phyloP scores from a whole-genome alignment of 2,329 filamentous ascomycete genomes.

The Hypoxylon sp. region DNA sequence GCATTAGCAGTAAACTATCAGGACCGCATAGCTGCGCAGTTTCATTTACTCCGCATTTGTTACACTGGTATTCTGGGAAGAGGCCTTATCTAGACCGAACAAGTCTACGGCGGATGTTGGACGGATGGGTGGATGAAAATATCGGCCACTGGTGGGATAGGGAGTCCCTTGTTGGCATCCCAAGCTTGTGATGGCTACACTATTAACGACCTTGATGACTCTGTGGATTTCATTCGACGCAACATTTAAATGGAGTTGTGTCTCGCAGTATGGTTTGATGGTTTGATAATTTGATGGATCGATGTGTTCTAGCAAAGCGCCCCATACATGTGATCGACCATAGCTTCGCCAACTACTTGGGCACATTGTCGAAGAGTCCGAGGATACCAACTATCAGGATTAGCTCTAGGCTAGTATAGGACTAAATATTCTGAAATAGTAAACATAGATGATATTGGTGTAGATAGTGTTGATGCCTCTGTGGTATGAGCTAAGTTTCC shows the following conservation, averaged over 20 bases:
- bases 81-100: slow-evolving; percentile 11
- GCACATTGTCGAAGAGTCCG: not conserved
- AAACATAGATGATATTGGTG: no score
- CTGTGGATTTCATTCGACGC: not conserved
- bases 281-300: no score
- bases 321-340: not conserved
- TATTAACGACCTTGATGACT: slow-evolving; percentile 19
- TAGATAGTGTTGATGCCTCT: no score
- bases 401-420: not conserved
- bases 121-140: not conserved
- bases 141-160: not conserved
- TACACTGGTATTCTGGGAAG: not conserved
- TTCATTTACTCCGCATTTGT: slow-evolving; percentile 6
- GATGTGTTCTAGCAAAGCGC: not conserved
- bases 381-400: not conserved
- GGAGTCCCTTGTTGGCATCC: slow-evolving; percentile 26
- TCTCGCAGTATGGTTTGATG: not conserved
- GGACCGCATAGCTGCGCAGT: not conserved
- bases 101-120: not conserved
- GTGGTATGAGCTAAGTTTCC: no score
- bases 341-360: not conserved
- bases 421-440: not conserved
- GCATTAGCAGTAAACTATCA: not conserved
- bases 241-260: slow-evolving; percentile 1
- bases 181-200: not conserved